These are phyloP conservation scores for Phytophthora tentaculata DNA, from an alignment of 352 stramenopile species.

Conservation along the genomic window DNA sequence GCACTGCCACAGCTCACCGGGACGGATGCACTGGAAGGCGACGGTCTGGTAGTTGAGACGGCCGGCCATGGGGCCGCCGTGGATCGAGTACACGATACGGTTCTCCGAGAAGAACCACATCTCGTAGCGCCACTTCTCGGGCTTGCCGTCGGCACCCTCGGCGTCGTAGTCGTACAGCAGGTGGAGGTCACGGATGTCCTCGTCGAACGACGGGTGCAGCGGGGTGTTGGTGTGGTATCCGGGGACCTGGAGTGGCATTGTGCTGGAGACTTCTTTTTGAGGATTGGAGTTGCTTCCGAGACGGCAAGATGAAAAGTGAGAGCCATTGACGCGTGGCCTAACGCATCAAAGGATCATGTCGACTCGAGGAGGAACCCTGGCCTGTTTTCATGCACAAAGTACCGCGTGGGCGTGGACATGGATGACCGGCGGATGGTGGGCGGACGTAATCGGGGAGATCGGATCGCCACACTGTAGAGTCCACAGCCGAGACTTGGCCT, in stretches of 20 bases:
- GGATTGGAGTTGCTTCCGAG: slow-evolving; percentile 28
- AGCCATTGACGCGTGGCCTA: slow-evolving; percentile 23
- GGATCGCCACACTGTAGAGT: neutral
- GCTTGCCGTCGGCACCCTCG: slow-evolving; percentile 45
- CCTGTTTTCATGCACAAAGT: slow-evolving; percentile 22
- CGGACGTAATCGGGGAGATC: slow-evolving; percentile 28
- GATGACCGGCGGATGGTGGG: neutral
- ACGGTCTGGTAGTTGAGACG: slow-evolving; percentile 68
- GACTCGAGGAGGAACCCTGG: neutral
- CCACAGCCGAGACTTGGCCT: neutral
- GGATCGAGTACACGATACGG: slow-evolving; percentile 66
- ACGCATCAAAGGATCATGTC: slow-evolving; percentile 1
- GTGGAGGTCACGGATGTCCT: slow-evolving; percentile 62
- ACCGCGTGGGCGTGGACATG: slow-evolving; percentile 29
- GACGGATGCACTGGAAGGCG: slow-evolving; percentile 61
- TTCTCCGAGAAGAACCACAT: slow-evolving; percentile 68
- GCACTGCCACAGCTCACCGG: slow-evolving; percentile 64
- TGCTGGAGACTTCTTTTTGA: slow-evolving; percentile 29
- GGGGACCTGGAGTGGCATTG: slow-evolving; percentile 43
- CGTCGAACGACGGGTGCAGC: slow-evolving; percentile 58
- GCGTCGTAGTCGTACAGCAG: slow-evolving; percentile 64
- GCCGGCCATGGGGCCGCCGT: slow-evolving; percentile 59
- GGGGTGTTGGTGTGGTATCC: slow-evolving; percentile 66
- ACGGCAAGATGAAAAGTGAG: slow-evolving; percentile 41
- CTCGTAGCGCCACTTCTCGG: slow-evolving; percentile 67